These are phyloP conservation scores for Agastache rugosa DNA, from an alignment of 257 asterid genomes.

Conservation along the genomic window DNA sequence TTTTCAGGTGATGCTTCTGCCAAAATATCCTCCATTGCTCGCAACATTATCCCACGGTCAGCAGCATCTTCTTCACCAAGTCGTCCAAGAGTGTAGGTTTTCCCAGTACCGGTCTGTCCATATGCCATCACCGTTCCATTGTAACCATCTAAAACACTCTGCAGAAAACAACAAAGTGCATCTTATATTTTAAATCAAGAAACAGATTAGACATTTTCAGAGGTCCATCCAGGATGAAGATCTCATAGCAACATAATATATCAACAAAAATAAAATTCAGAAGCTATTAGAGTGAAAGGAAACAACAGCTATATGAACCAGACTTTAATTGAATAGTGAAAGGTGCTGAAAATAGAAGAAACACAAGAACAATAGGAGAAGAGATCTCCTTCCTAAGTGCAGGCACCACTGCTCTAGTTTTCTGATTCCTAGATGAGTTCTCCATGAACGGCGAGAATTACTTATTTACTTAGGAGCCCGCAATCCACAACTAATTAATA, in stretches of 20 bases:
- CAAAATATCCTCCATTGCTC: constrained; percentile 88
- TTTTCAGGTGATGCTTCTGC: constrained; percentile 61
- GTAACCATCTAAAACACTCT: constrained; percentile 97
- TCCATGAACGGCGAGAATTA: too few relatives aligned
- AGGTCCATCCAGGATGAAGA: too few relatives aligned
- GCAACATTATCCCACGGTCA: constrained; percentile 90
- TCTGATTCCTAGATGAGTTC: too few relatives aligned
- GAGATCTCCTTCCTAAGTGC: too few relatives aligned
- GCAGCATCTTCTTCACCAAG: constrained; percentile 85
- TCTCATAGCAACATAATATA: not conserved
- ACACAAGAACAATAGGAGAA: too few relatives aligned
- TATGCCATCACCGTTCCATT: constrained; percentile 96
- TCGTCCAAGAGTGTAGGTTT: constrained; percentile 87
- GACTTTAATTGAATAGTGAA: too few relatives aligned
- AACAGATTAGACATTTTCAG: not conserved
- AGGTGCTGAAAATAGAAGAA: too few relatives aligned
- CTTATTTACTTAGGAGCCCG: too few relatives aligned
- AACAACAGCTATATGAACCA: too few relatives aligned
- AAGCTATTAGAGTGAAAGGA: not conserved
- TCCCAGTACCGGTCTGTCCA: constrained; percentile 97
- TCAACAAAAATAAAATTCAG: constrained; percentile 29
- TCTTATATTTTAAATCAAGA: not conserved
- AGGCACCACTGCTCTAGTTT: too few relatives aligned
- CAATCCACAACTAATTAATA: too few relatives aligned
- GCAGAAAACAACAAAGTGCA: constrained; percentile 32